Evolutionary conservation across 192 early-diverging fungal species (phyloP), one percentile per base, ranked within the genome.

Genomic region (Chytriomyces confervae): DNA sequence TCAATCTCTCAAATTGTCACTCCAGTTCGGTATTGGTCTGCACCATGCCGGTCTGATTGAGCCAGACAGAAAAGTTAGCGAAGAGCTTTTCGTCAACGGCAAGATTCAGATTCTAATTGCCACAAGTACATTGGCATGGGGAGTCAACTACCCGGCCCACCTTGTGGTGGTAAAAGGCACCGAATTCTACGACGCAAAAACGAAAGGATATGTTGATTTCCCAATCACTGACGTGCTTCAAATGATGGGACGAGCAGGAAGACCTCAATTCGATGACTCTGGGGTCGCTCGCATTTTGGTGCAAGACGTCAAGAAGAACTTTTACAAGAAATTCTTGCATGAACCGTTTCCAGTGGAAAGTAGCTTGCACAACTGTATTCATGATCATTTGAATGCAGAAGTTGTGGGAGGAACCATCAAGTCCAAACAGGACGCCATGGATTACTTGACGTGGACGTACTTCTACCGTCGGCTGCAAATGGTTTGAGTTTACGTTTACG

Each of bases 161-260:
- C 82, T 99, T 80, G 98, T 99, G 4, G 92, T 98, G 36, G 91
- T 99, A 64, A 98, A 98, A 82, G 98, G 98, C 18, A 99, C 98
- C 0, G 97, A 99, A 84, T 98, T 88, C 71, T 99, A 92, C 80
- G 96, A 99, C 78, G 94, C 94, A 62, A 95, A 94, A 77, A 86
- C 89, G 13, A 88, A 91, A 18, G 91, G 92, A 0, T 99, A 98
- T 79, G 95, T 97, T 9, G 98, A 99, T 76, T 95, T 94, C 75
- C 97, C 96, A 0, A 96, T 98, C 70, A 98, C 98, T 7, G 97
- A 99, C 81, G 93, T 99, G 7, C 83, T 98, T 60, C 98, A 98
- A 83, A 99, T 98, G 97, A 96, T 99, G 90, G 98, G 97, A 20
- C 92, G 96, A 73, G 98, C 98, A 6, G 96, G 93, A 61, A 91